Base-by-base conservation (phyloP, 345 rosid species). In the Aquilaria sinensis region DNA sequence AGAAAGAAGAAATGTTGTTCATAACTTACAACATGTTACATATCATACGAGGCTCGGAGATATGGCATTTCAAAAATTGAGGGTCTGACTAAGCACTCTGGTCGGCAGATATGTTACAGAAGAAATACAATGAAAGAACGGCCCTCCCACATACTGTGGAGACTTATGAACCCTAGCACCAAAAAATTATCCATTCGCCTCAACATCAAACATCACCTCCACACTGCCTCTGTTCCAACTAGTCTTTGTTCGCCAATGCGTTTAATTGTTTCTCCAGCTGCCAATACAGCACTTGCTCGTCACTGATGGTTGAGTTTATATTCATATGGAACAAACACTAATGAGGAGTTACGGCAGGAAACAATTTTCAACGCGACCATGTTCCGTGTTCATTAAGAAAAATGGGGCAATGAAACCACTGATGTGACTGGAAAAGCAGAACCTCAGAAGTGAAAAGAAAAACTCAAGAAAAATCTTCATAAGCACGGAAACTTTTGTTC, bases 251-350 rank as follows among this genome's bases (percentile, higher is more conserved):
- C 56, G 74, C 56, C 62, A 76, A 59, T 46, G 77, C 77, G 64
- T 80, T 78, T 77, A 90, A 63, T 66, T 83, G 88, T 66, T 75
- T 81, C 70, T 86, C 95, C 60, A 90, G 64, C 99, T 94, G 91
- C 85, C 74, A 58, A 60, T 37, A 5, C 43, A 37, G 3, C 5
- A 37, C 43, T 37, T 37, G 43, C 43, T 0, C 43, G 43, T 37
- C 43, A 37, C 43, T 37, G 7, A 37, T 37, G 8, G 43, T 37
- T 37, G 4, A 2, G 43, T 37, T 37, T 37, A 37, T 9, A 37
- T 37, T 37, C 43, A 37, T 37, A 9, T 3, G 5, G 43, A 37
- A 37, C 43, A 9, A 37, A 37, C 43, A 37, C 43, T 9, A 37
- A 37, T 9, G 43, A 9, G 43, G 8, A 37, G 8, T 5, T 37